Evolutionary conservation across 768 basidiomycete genomes (phyloP), one percentile per base, ranked within the genome.

Genomic region (Suillus spraguei): DNA sequence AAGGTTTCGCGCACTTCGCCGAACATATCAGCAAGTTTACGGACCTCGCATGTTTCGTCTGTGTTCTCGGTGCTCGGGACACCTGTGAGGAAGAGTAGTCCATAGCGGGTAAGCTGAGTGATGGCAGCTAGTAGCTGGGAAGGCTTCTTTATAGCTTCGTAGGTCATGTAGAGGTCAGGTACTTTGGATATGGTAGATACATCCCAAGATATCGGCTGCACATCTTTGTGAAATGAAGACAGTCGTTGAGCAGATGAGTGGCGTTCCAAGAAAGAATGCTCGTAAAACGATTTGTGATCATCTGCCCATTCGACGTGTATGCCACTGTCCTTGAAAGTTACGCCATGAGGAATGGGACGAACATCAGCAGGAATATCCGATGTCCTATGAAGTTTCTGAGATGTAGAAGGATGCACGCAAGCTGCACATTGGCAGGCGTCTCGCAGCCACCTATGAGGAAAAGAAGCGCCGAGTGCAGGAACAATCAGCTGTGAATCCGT

Each of bases 1-100:
- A 98, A 96, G 10, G 95, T 99, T 52, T 83, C 79, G 33, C 94
- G 81, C 33, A 98, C 80, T 66, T 92, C 85, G 8, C 94, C 91
- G 68, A 98, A 91, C 28, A 70, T 72, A 33, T 81, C 78, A 2
- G 86, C 92, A 3, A 98, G 79, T n/a, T 63, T 76, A 4, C 85
- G 81, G 36, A 95, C 73, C 73, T 90, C 90, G 72, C 93, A 95
- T 0, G 74, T 75, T 32, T 83, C 80, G 63, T 91, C 74, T 24
- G 80, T 79, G 1, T 89, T 92, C 53, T 85, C 79, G 17, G 75
- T 63, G 50, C 83, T 85, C 0, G 94, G 91, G 0, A 97, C 92
- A 5, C 82, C 87, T 24, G 77, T 80, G 33, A 97, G 76, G 70
- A 97, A 87, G 9, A 93, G 75, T 17, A 97, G 70, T 1, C 95